A percentile compares a stretch with the other conserved stretches of the same genome.
These are phyloP conservation scores for Diaporthe sp. DNA, from an alignment of 2,329 filamentous ascomycete species.

Conservation along the genomic window DNA sequence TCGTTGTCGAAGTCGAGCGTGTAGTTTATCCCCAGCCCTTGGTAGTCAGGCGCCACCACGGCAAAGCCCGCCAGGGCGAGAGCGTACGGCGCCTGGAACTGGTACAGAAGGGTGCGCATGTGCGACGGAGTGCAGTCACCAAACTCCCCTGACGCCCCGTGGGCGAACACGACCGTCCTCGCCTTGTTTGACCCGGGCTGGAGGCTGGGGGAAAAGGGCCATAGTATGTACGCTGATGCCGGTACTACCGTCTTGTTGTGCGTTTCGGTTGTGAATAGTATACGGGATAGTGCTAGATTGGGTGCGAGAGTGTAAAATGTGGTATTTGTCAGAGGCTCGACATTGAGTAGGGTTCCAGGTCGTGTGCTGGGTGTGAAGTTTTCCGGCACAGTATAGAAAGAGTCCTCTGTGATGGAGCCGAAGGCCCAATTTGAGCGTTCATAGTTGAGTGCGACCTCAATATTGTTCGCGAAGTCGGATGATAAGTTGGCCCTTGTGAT, in stretches of 20 bases:
- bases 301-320: constrained; percentile 57
- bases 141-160: constrained; percentile 60
- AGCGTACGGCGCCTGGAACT: constrained; percentile 55
- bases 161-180: constrained; percentile 58
- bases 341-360: constrained; percentile 56
- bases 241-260: constrained; percentile 61
- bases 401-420: constrained; percentile 51
- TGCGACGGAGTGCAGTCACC: constrained; percentile 57
- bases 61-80: constrained; percentile 59
- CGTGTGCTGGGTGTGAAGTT: constrained; percentile 37
- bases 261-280: constrained; percentile 62
- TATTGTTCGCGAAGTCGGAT: constrained; percentile 37
- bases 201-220: constrained; percentile 56
- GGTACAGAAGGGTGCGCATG: constrained; percentile 57
- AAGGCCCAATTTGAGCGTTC: constrained; percentile 52
- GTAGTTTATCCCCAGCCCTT: constrained; percentile 57
- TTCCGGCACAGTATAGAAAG: constrained; percentile 56
- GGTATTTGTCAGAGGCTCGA: constrained; percentile 56
- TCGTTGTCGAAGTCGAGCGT: neutral
- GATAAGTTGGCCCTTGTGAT: constrained; percentile 46
- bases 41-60: constrained; percentile 61
- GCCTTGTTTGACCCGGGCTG: constrained; percentile 38
- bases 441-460: constrained; percentile 48
- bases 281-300: constrained; percentile 59
- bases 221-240: constrained; percentile 64